Evolutionary conservation across 2,329 filamentous ascomycete species (phyloP), one percentile per base, ranked within the genome.

Genomic region (Aspergillus pseudoviridinutans): DNA sequence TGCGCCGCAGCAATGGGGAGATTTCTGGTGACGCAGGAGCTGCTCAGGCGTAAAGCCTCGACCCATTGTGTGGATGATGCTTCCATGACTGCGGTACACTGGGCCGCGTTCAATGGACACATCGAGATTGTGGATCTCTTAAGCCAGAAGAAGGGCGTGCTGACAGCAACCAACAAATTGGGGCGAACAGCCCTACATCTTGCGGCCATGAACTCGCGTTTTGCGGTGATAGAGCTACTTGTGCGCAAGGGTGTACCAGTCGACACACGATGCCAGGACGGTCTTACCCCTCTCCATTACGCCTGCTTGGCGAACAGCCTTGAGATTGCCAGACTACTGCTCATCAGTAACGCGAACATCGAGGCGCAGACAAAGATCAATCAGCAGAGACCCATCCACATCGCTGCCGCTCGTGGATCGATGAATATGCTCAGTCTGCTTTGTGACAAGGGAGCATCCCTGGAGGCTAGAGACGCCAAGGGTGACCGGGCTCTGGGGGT

Each of bases 51-150:
- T 49, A 74, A 68, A 54, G 71, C 73, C 1, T 69, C 65, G 4
- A 51, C 56, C 7, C 64, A 65, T 49, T 59, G 59, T 41, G 57
- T 58, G 1, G 72, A 71, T 51, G 71, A 76, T 50, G 65, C 61
- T 17, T 68, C 66, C 4, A 76, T 75, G 73, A 74, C 71, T 8
- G 67, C 71, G 0, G 52, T 76, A 22, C 74, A 76, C 51, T 75
- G 72, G 73, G 74, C 74, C 27, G 66, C 69, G 6, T 74, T 66
- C 56, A 74, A 74, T 51, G 74, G 73, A 1, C 73, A 76, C 51
- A 63, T 67, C n/a, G 71, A 76, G 27, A 65, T 72, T 20, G 69
- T 76, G 10, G 56, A 69, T 1, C 54, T 73, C 14, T 64, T 76
- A 3, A 64, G 69, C 41, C 64, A 70, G 35, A 71, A 64, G 51